phyloP scores from a whole-genome alignment of 768 basidiomycete species.

The Hericium coralloides region DNA sequence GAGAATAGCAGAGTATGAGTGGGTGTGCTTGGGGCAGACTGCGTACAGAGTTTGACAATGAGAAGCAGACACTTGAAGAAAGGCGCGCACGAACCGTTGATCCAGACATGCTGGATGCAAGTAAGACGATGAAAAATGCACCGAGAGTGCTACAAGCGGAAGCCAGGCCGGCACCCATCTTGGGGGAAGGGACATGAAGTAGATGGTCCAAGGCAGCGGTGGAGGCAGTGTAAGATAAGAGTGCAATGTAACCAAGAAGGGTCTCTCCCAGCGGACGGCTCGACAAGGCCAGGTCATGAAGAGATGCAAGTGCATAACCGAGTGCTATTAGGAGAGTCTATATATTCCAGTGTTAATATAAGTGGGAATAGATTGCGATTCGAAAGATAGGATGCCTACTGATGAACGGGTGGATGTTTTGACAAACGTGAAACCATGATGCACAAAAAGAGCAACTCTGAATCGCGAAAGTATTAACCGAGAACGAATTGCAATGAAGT shows the following conservation, averaged over 20 bases:
- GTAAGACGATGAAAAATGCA: constrained; percentile 52
- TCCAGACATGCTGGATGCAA: constrained; percentile 53
- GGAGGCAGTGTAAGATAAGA: constrained; percentile 48
- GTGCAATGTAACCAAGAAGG: constrained; percentile 59
- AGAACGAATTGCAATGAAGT: neutral
- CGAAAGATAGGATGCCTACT: constrained; percentile 24
- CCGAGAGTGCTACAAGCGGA: constrained; percentile 51
- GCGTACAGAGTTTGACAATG: constrained; percentile 15
- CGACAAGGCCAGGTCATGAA: constrained; percentile 43
- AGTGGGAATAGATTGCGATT: neutral
- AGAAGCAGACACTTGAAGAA: neutral
- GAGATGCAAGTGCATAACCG: constrained; percentile 46
- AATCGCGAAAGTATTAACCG: constrained; percentile 1
- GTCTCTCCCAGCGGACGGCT: constrained; percentile 33
- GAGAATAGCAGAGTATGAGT: constrained; percentile 47
- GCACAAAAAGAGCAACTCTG: constrained; percentile 62
- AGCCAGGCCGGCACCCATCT: constrained; percentile 47
- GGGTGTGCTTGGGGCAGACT: constrained; percentile 43
- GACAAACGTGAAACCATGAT: constrained; percentile 64
- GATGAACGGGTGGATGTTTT: constrained; percentile 41
- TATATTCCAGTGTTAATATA: constrained; percentile 31
- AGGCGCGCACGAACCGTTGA: constrained; percentile 37
- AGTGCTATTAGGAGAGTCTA: constrained; percentile 37
- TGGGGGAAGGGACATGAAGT: constrained; percentile 44
- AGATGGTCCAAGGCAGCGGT: constrained; percentile 60